Base-by-base conservation (phyloP, 2,329 filamentous ascomycete genomes). In the Eurotiales sp. region DNA sequence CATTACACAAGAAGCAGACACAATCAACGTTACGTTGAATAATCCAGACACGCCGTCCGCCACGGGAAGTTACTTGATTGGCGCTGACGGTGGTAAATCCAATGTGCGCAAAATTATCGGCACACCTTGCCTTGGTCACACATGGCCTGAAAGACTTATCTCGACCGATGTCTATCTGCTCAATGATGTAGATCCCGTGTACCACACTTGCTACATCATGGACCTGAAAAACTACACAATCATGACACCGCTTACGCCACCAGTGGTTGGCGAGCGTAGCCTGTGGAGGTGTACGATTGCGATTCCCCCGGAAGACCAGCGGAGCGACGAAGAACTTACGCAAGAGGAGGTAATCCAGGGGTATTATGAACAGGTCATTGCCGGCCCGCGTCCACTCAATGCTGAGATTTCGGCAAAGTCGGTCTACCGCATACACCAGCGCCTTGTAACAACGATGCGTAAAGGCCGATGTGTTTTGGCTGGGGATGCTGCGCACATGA, bases 381-480 rank as follows among this genome's bases (percentile, higher is more conserved):
- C 82, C 82, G 0, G 82, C 82, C 82, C 0, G 78, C 80, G 54
- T 80, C 81, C 0, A 69, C 65, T 25, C 72, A 83, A 39, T 5
- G 85, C 85, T 67, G 74, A 76, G 11, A 62, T 84, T 19, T 65
- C 78, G 46, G 81, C 75, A 62, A 76, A 82, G 60, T 79, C 76
- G 34, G 82, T 82, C 0, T 85, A 85, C 64, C 77, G 74, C 54
- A 76, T 84, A 63, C 82, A 85, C 58, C 81, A 85, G 61, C 74
- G 82, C 6, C 81, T 81, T 54, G 81, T 80, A 3, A 71, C 74
- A 2, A 72, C 69, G 8, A 82, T 84, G 63, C 73, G 81, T n/a
- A 75, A 79, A 0, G 82, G 81, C 0, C 75, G 78, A 6, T 68
- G 84, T 34, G 52, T 83, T 4, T 68, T 85, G 0, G 81, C 77